phyloP scores from a whole-genome alignment of 129 eudicot species.

The Apium graveolens region DNA sequence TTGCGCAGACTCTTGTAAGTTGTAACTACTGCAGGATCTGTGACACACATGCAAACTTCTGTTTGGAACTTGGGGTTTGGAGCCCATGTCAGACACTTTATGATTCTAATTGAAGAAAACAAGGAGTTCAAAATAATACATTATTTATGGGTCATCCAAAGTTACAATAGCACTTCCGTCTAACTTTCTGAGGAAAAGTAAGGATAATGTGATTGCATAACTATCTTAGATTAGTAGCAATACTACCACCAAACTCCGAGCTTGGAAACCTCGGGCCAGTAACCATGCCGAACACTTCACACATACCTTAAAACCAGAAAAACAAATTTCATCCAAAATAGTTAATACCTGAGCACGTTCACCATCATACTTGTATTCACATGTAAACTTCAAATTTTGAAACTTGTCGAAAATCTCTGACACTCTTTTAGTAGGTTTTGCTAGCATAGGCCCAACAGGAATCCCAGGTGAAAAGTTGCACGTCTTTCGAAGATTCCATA shows the following conservation, averaged over 20 bases:
- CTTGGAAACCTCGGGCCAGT: background rate
- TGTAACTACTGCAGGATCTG: background rate
- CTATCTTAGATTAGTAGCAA: background rate
- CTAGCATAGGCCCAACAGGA: slow-evolving; percentile 91
- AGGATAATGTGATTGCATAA: background rate
- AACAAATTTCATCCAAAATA: background rate
- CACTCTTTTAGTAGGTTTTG: slow-evolving; percentile 88
- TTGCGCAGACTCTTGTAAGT: background rate
- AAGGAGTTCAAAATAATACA: background rate
- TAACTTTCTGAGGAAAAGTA: background rate
- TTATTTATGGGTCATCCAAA: background rate
- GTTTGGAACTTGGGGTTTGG: background rate
- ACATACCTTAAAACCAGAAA: background rate
- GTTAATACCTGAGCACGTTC: slow-evolving; percentile 88
- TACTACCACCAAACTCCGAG: background rate
- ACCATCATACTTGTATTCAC: slow-evolving; percentile 97
- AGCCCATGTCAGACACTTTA: background rate
- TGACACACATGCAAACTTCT: background rate
- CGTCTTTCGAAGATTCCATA: slow-evolving; percentile 68
- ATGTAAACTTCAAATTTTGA: slow-evolving; percentile 81
- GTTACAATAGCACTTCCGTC: background rate
- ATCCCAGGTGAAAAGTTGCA: slow-evolving; percentile 79
- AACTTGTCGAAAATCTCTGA: slow-evolving; percentile 81
- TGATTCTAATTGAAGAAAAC: background rate
- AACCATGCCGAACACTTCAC: background rate